Conservation (phyloP, 2,329 filamentous ascomycete genomes). For the Colletotrichum lini region DNA sequence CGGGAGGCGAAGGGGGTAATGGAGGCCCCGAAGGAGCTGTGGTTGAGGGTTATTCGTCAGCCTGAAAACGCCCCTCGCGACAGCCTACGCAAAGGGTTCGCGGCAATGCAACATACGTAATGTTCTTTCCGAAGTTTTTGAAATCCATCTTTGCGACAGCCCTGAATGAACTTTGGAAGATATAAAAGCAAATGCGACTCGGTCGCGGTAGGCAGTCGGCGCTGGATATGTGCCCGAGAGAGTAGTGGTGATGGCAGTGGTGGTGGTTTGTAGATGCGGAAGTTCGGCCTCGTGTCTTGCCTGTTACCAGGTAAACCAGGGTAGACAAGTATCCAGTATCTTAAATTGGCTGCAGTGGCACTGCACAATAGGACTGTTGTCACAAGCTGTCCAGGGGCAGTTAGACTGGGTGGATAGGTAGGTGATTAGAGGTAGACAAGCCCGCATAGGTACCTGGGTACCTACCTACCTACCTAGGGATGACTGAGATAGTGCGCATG, state of each 20-base stretch:
- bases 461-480: background rate
- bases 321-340: slow-evolving; percentile 40
- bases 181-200: background rate
- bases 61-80: slow-evolving; percentile 13
- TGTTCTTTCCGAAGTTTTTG: slow-evolving; percentile 70
- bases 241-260: slow-evolving; percentile 5
- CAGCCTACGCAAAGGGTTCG: slow-evolving; percentile 28
- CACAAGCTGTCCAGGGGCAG: slow-evolving; percentile 33
- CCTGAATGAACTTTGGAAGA: background rate
- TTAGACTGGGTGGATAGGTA: background rate
- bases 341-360: slow-evolving; percentile 36
- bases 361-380: slow-evolving; percentile 24
- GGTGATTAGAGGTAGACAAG: background rate
- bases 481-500: background rate
- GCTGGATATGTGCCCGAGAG: slow-evolving; percentile 4
- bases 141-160: slow-evolving; percentile 67
- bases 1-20: slow-evolving; percentile 94
- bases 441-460: background rate
- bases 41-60: slow-evolving; percentile 46
- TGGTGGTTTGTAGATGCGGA: slow-evolving; percentile 27
- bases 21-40: slow-evolving; percentile 77
- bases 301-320: slow-evolving; percentile 24
- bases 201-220: slow-evolving; percentile 1
- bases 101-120: slow-evolving; percentile 61
- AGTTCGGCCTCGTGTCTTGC: slow-evolving; percentile 33